Conservation (phyloP, 2,329 filamentous ascomycete genomes). For the Rhynchosporium graminicola region DNA sequence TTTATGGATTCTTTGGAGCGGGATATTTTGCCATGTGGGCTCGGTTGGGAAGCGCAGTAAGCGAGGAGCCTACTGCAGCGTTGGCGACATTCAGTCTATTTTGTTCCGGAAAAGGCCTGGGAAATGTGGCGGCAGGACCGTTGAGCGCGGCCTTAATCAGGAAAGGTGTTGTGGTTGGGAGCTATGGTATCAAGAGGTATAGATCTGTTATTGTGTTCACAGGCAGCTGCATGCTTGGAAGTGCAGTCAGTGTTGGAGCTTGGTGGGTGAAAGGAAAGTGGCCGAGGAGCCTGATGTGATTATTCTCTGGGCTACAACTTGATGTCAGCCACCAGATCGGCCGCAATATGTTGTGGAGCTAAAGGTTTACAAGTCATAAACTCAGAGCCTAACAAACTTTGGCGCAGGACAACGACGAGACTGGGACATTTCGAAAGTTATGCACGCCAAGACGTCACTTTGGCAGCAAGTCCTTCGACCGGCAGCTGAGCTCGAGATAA, state of each 20-base stretch:
- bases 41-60: constrained; percentile 40
- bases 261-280: constrained; percentile 11
- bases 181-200: constrained; percentile 31
- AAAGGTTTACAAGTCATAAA: no score
- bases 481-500: background rate
- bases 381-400: no score
- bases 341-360: no score
- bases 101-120: constrained; percentile 39
- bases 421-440: no score
- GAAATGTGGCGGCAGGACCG: constrained; percentile 40
- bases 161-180: constrained; percentile 13
- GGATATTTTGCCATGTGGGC: constrained; percentile 53
- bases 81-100: constrained; percentile 38
- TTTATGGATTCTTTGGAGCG: constrained; percentile 57
- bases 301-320: no score
- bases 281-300: background rate
- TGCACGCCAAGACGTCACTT: no score
- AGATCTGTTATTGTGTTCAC: constrained; percentile 32
- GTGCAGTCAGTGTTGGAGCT: constrained; percentile 26
- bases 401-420: no score
- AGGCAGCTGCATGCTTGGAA: constrained; percentile 29
- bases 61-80: constrained; percentile 35
- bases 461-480: no score
- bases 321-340: no score
- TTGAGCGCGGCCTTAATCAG: constrained; percentile 37